Base-by-base conservation (phyloP, 2,329 filamentous ascomycete species). In the Mollisia scopiformis region DNA sequence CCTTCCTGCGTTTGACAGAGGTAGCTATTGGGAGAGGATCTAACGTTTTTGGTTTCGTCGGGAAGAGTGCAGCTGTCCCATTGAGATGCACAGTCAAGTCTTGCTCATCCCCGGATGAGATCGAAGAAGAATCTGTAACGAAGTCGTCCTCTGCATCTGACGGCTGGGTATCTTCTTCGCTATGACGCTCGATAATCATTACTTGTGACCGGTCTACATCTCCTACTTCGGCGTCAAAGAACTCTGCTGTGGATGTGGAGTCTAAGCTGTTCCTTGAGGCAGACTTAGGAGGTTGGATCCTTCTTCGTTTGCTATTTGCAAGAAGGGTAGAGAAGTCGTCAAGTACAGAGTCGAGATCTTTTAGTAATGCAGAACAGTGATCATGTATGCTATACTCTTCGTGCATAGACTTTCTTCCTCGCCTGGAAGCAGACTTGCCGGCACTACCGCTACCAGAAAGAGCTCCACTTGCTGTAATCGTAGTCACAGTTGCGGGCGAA, bases 221-320 rank as follows among this genome's bases (percentile, higher is more conserved):
- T 16, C 84, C 88, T 55, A 87, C 89, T 70, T 90, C 88, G 1
- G 95, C 95, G 74, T 99, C 95, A 69, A 97, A 99, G 77, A 98
- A 99, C 73, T 98, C 94, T 59, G 96, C 91, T 1, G 91, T 89
- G 23, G 84, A 84, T 30, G 88, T 83, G 0, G 93, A 96, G 64
- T 97, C 93, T 57, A 96, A 85, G 71, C 93, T 97, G 70, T 84
- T 81, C 74, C 73, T 54, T 67, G 75, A 47, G 3, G 82, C 75
- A 7, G 86, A 81, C 21, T 77, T 69, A 6, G 88, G 81, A 13
- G 78, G 75, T 6, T 83, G 82, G 57, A 85, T 77, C 46, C 93
- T 86, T 53, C 93, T 84, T 39, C 90, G 86, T 75, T 95, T 96
- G 77, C 88, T 96, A 71, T 90, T 90, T 7, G 84, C 78, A 56